A percentile compares a stretch with the other conserved stretches of the same genome.
phyloP scores from a whole-genome alignment of 1,284 basidiomycete genomes.

The Athelia psychrophila region DNA sequence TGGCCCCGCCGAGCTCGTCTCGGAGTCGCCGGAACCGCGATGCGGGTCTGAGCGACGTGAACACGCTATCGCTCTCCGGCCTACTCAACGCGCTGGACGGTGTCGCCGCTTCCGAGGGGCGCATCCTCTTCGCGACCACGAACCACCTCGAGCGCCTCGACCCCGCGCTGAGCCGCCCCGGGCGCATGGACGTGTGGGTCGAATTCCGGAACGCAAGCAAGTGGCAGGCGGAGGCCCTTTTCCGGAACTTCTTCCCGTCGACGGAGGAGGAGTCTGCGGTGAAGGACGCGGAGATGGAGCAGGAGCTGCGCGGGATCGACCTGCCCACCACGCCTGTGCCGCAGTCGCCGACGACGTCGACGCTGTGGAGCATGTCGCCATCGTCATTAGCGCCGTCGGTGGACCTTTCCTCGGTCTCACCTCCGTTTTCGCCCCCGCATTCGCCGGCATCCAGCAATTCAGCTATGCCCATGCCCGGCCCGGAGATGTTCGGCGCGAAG shows the following conservation, averaged over 20 bases:
- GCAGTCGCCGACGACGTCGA: conserved; percentile 11
- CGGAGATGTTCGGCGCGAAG: conserved; percentile 47
- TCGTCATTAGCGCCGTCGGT: conserved; percentile 28
- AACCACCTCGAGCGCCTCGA: conserved; percentile 85
- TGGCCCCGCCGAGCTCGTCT: conserved; percentile 15
- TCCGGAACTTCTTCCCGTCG: conserved; percentile 84
- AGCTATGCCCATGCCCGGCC: conserved; percentile 20
- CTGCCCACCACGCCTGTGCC: conserved; percentile 36
- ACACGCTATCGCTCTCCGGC: conserved; percentile 78
- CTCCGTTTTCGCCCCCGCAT: conserved; percentile 30
- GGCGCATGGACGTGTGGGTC: conserved; percentile 88
- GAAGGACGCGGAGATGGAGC: conserved; percentile 12
- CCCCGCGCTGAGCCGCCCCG: conserved; percentile 77
- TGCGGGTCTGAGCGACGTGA: conserved; percentile 69
- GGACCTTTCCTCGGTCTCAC: conserved; percentile 32
- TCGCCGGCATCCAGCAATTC: conserved; percentile 23
- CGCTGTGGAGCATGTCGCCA: conserved; percentile 33
- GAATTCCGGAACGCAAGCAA: conserved; percentile 83
- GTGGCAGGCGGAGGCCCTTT: conserved; percentile 79
- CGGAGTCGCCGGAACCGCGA: conserved; percentile 51
- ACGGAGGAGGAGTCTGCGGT: conserved; percentile 50
- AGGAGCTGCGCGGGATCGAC: conserved; percentile 47
- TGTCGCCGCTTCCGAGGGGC: conserved; percentile 81
- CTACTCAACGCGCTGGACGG: conserved; percentile 83
- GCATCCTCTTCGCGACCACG: conserved; percentile 81